Evolutionary conservation across 2,329 filamentous ascomycete genomes (phyloP), one percentile per base, ranked within the genome.

Genomic region (Aureobasidium sp.): DNA sequence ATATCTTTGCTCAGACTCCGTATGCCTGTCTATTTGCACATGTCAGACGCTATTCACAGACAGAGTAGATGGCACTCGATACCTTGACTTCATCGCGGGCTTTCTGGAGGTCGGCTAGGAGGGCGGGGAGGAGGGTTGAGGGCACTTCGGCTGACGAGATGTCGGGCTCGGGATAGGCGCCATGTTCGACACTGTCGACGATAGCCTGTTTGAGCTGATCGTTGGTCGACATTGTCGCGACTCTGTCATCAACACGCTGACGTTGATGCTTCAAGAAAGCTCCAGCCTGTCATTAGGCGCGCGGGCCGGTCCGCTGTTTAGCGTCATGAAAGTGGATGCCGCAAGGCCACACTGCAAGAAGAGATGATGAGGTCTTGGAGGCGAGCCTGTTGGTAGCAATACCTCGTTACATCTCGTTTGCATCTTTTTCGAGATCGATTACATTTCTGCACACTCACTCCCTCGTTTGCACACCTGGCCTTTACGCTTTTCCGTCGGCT

Each of bases 1-100:
- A 86, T 88, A 66, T 91, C 85, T 70, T 85, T 83, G 74, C 92
- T 95, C 64, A 94, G 84, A 24, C 78, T 74, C 66, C 86, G 87
- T 63, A 97, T 88, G 68, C 95, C 86, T 63, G 81, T 76, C 85
- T 89, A 68, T 45, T 15, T 14, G 37, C 19, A 19, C 12, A 2
- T 14, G 31, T 59, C 45, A 59, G 56, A 59, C 17, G 19, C 12
- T 3, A 17, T 6, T 3, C 2, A 45, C 3, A 17, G 6, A 29
- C 14, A 12, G 15, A 48, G 8, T 22, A 11, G 71, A 33, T 81
- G 70, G 19, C 73, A 60, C 72, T 67, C 33, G 67, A 15, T 66
- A 82, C 82, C 74, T 84, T 82, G 58, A 82, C 77, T 58, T 81
- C 75, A 61, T 82, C 75, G 62, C 78, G 78, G 14, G 81, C 81